phyloP scores from a whole-genome alignment of 2,329 filamentous ascomycete species.

The Coniochaeta sp. region DNA sequence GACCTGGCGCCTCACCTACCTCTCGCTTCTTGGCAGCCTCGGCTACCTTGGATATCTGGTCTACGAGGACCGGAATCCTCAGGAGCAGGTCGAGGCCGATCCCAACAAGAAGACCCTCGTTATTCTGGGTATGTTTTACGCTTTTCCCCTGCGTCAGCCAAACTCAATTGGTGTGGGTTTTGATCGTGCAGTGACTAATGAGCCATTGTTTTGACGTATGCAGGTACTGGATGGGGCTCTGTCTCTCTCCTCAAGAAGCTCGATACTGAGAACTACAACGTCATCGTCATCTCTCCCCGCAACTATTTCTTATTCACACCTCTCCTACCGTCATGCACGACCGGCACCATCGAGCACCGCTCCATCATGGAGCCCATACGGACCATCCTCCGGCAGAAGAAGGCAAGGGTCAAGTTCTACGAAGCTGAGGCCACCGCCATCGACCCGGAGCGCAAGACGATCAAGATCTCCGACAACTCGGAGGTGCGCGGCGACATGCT shows the following conservation, averaged over 20 bases:
- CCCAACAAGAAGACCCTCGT: constrained; percentile 95
- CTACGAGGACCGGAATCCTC: constrained; percentile 75
- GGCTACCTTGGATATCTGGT: constrained; percentile 74
- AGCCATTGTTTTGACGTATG: constrained; percentile 10
- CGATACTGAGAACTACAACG: constrained; percentile 98
- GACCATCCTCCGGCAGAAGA: constrained; percentile 92
- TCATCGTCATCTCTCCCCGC: constrained; percentile 92
- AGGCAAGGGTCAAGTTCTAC: constrained; percentile 89
- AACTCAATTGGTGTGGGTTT: constrained; percentile 1
- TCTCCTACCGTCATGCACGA: constrained; percentile 93
- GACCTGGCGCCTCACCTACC: constrained; percentile 76
- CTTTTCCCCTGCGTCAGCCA: neutral
- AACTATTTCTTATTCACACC: constrained; percentile 99
- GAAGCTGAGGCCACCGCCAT: constrained; percentile 96
- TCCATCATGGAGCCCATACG: constrained; percentile 99
- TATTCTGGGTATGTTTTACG: constrained; percentile 64
- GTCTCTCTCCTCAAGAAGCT: constrained; percentile 97
- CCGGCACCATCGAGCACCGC: constrained; percentile 94
- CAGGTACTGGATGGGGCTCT: constrained; percentile 92
- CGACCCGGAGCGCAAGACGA: constrained; percentile 81
- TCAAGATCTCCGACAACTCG: constrained; percentile 87
- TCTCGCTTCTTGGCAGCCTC: constrained; percentile 62
- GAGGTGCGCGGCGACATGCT: constrained; percentile 79
- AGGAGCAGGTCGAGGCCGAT: constrained; percentile 71
- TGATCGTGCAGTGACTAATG: neutral